phyloP scores from a whole-genome alignment of 441 rosid genomes.

The Mallotus japonicus region DNA sequence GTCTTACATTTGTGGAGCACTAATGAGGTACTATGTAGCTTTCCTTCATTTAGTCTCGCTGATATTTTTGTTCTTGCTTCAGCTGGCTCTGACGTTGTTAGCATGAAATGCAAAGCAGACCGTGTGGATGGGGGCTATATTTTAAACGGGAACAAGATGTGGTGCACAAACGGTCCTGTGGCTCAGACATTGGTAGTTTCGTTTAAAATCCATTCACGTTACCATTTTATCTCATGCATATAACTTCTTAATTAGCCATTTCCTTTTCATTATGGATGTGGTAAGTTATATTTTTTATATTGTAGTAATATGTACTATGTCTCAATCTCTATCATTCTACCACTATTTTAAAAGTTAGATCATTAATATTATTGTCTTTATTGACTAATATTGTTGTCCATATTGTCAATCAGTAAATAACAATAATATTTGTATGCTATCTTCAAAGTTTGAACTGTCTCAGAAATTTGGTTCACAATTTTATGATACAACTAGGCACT shows the following conservation, averaged over 20 bases:
- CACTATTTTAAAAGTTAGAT: not conserved
- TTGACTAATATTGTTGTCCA: not conserved
- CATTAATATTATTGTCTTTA: not conserved
- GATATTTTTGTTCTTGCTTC: constrained; percentile 22
- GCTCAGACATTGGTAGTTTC: constrained; percentile 88
- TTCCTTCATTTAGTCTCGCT: constrained; percentile 17
- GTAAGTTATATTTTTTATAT: not conserved
- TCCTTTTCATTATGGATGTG: not conserved
- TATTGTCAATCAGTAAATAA: not conserved
- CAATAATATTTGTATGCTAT: no score
- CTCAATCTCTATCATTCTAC: not conserved
- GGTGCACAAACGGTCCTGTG: constrained; percentile 98
- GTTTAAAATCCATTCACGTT: constrained; percentile 7
- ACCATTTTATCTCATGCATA: not conserved
- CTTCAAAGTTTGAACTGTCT: not conserved
- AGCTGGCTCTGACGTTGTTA: constrained; percentile 97
- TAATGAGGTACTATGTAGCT: not conserved
- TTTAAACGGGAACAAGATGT: constrained; percentile 92
- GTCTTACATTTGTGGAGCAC: not conserved
- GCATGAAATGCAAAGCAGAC: constrained; percentile 97
- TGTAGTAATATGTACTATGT: not conserved
- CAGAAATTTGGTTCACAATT: not conserved
- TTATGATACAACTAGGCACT: not conserved
- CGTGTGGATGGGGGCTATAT: constrained; percentile 81
- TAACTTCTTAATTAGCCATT: not conserved